Conservation (phyloP, 768 basidiomycete genomes). For the Calvatia gigantea region DNA sequence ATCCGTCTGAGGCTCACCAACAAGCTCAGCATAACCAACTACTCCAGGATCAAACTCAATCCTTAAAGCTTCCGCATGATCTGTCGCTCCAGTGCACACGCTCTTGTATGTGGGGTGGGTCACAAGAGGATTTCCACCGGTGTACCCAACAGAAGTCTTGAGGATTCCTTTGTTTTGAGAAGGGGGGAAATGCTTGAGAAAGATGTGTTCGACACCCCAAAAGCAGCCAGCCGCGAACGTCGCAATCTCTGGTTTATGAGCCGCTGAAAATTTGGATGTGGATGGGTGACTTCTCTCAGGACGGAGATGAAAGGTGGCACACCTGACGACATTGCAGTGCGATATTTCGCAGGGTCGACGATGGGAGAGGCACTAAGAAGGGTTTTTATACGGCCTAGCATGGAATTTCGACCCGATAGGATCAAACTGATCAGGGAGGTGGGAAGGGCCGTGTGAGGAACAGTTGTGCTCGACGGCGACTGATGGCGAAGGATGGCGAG, state of each 20-base stretch:
- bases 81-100: conserved; percentile 79
- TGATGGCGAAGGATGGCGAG: too few species aligned
- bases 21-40: conserved; percentile 81
- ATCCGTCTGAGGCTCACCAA: conserved; percentile 51
- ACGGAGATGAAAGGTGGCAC: conserved; percentile 6
- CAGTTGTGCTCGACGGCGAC: background rate
- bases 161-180: conserved; percentile 70
- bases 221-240: conserved; percentile 69
- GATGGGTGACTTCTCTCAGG: background rate
- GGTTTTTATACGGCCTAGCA: conserved; percentile 16
- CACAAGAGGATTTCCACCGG: conserved; percentile 57
- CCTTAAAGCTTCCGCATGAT: conserved; percentile 85
- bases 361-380: conserved; percentile 15
- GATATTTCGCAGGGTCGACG: conserved; percentile 36
- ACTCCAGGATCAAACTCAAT: conserved; percentile 82
- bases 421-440: conserved; percentile 1
- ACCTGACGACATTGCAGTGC: conserved; percentile 39
- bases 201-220: conserved; percentile 87
- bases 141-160: conserved; percentile 76
- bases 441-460: background rate
- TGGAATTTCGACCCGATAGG: conserved; percentile 9
- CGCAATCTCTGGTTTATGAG: conserved; percentile 30
- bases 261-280: conserved; percentile 15
- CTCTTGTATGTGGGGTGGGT: conserved; percentile 62
- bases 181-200: conserved; percentile 74